A percentile compares a stretch with the other conserved stretches of the same genome.
phyloP scores from a whole-genome alignment of 2,329 filamentous ascomycete genomes.

The Colletotrichum sojae region DNA sequence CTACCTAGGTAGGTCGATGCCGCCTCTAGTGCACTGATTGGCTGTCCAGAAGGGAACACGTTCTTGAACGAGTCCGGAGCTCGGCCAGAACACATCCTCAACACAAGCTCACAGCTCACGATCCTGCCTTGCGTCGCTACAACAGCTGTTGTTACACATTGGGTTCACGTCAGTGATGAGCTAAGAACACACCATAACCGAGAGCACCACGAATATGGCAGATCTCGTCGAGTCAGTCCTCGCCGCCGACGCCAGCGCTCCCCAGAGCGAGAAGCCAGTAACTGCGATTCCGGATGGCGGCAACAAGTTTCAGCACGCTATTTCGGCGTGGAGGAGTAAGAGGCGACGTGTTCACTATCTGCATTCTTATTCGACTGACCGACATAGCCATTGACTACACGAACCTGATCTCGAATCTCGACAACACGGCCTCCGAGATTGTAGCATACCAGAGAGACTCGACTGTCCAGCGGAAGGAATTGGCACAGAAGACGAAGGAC shows the following conservation, averaged over 20 bases:
- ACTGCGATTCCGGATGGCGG: conserved; percentile 65
- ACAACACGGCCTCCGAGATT: conserved; percentile 95
- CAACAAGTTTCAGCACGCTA: conserved; percentile 97
- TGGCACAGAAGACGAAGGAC: conserved; percentile 99
- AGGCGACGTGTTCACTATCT: conserved; percentile 41
- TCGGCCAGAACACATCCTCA: conserved; percentile 36
- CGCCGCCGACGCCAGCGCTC: conserved; percentile 36
- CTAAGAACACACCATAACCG: conserved; percentile 14
- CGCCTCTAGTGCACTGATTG: conserved; percentile 23
- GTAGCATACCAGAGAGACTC: conserved; percentile 94
- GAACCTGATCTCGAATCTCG: conserved; percentile 85
- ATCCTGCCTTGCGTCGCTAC: not conserved
- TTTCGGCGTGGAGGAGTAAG: conserved; percentile 94
- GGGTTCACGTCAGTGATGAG: conserved; percentile 29
- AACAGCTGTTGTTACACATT: not conserved
- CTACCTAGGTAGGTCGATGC: conserved; percentile 9
- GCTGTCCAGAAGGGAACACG: conserved; percentile 39
- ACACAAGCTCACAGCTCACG: conserved; percentile 32
- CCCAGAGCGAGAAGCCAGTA: conserved; percentile 18
- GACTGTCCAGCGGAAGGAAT: conserved; percentile 94
- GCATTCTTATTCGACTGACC: conserved; percentile 32
- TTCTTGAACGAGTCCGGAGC: conserved; percentile 33
- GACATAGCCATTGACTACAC: conserved; percentile 86
- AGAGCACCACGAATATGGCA: conserved; percentile 42
- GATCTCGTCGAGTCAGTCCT: conserved; percentile 43